These are phyloP conservation scores for Claviceps sp. DNA, from an alignment of 2,329 filamentous ascomycete species.

Conservation along the genomic window DNA sequence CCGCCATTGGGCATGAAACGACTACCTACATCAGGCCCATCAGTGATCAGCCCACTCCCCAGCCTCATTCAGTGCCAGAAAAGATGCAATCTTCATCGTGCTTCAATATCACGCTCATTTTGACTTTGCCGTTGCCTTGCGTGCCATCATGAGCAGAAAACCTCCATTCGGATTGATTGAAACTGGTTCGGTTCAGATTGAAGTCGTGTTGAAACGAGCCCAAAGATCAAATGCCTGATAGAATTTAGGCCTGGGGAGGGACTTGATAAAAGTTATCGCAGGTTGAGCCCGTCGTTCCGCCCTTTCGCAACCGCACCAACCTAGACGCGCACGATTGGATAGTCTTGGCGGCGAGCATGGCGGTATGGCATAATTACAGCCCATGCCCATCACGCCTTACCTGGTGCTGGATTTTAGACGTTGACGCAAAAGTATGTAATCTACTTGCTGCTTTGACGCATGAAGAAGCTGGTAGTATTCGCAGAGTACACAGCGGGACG, in stretches of 20 bases:
- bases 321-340: background rate
- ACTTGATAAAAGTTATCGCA: background rate
- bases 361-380: background rate
- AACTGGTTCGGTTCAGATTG: background rate
- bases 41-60: background rate
- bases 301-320: background rate
- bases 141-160: background rate
- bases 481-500: background rate
- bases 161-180: background rate
- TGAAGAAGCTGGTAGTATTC: too few species aligned
- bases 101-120: background rate
- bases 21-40: background rate
- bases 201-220: background rate
- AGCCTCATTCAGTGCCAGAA: too few species aligned
- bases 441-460: too few species aligned
- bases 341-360: background rate
- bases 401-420: background rate
- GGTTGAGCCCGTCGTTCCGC: background rate
- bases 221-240: background rate
- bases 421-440: too few species aligned
- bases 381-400: background rate
- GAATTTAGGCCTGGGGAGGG: background rate
- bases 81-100: background rate
- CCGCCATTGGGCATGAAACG: slow-evolving; percentile 1
- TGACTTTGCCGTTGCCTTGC: background rate